Evolutionary conservation across 257 asterid species (phyloP).

Genomic region (Galeopsis tetrahit): DNA sequence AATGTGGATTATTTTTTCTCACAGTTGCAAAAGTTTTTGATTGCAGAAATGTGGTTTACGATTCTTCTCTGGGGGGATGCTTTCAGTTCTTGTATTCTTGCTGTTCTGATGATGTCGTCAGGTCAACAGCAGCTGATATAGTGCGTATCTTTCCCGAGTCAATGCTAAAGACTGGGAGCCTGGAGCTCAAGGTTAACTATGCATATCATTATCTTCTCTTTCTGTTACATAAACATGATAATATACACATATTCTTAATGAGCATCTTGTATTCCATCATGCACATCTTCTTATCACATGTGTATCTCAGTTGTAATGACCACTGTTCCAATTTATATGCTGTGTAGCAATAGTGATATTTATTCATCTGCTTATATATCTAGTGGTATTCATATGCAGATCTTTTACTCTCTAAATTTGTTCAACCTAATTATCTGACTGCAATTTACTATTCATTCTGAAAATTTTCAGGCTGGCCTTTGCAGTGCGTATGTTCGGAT

Average conservation of each 20-base stretch:
- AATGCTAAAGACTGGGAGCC: constrained; percentile 72
- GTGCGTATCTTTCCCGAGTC: constrained; percentile 61
- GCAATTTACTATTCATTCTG: constrained; percentile 29
- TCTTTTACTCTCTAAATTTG: constrained; percentile 25
- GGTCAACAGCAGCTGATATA: constrained; percentile 76
- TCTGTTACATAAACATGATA: constrained; percentile 17
- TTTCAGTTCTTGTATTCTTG: constrained; percentile 71
- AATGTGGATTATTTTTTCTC: constrained; percentile 33
- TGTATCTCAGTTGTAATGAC: constrained; percentile 13
- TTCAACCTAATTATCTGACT: constrained; percentile 27
- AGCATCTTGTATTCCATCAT: constrained; percentile 17
- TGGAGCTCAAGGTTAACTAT: constrained; percentile 76
- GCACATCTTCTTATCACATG: constrained; percentile 17
- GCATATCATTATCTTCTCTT: constrained; percentile 29
- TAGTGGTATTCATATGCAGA: constrained; percentile 2
- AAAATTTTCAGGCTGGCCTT: constrained; percentile 71
- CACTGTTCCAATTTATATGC: constrained; percentile 6
- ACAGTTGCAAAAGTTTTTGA: constrained; percentile 29
- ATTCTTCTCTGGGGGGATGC: constrained; percentile 82
- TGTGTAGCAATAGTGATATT: constrained; percentile 1
- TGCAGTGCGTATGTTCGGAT: constrained; percentile 80
- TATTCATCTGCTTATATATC: constrained; percentile 17
- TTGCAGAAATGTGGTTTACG: constrained; percentile 75
- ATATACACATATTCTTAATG: constrained; percentile 11
- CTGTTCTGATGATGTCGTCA: constrained; percentile 75